Conservation (phyloP, 371 early-diverging fungal genomes). For the Choanephora cucurbitarum region DNA sequence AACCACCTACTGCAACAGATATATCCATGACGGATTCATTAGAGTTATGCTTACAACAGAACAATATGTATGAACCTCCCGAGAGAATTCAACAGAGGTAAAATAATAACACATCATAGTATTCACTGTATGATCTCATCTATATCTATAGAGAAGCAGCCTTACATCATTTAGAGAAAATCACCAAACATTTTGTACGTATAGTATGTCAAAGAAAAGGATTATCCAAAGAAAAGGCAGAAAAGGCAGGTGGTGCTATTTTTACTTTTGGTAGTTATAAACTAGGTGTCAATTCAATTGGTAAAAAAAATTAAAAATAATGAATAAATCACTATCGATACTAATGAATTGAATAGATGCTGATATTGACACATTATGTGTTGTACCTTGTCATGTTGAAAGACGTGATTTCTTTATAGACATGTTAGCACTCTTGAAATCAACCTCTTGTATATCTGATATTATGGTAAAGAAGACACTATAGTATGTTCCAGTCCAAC, state of each 20-base stretch:
- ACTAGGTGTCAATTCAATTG: slow-evolving; percentile 87
- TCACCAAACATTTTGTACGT: slow-evolving; percentile 72
- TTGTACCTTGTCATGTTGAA: slow-evolving; percentile 78
- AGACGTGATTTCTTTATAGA: slow-evolving; percentile 82
- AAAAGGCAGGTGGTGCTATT: slow-evolving; percentile 74
- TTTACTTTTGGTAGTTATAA: slow-evolving; percentile 93
- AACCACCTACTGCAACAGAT: slow-evolving; percentile 31
- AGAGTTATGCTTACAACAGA: neutral
- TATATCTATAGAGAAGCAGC: slow-evolving; percentile 54
- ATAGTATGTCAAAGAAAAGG: slow-evolving; percentile 15
- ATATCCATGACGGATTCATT: slow-evolving; percentile 26
- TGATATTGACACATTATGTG: slow-evolving; percentile 95
- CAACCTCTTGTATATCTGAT: slow-evolving; percentile 67
- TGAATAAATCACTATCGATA: too few relatives aligned
- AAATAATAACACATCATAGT: too few relatives aligned
- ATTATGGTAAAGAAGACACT: slow-evolving; percentile 53
- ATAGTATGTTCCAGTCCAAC: neutral
- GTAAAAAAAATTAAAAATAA: too few relatives aligned
- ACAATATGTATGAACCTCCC: slow-evolving; percentile 16
- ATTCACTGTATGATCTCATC: too few relatives aligned
- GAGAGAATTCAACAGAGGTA: slow-evolving; percentile 10
- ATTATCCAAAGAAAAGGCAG: slow-evolving; percentile 3
- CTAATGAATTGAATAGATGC: too few relatives aligned
- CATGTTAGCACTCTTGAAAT: slow-evolving; percentile 69
- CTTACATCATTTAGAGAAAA: slow-evolving; percentile 58